Evolutionary conservation across 345 rosid species (phyloP).

Genomic region (Geranium rotundifolium): DNA sequence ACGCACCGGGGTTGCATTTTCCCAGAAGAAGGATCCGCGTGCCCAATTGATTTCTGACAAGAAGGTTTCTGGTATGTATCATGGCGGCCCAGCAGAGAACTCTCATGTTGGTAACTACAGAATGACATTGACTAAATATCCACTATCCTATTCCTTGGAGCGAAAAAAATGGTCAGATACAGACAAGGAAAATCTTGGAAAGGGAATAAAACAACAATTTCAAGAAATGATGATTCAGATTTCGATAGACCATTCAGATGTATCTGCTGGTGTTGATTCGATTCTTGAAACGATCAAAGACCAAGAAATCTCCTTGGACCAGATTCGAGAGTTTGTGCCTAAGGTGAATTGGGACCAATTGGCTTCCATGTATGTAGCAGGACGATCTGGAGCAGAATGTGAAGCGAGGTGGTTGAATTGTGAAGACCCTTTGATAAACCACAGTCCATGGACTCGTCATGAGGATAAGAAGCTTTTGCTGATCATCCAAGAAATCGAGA

Average conservation of each 20-base stretch:
- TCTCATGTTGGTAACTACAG: slow-evolving; percentile 50
- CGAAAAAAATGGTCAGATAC: slow-evolving; percentile 55
- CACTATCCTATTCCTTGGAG: slow-evolving; percentile 23
- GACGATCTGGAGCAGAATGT: slow-evolving; percentile 80
- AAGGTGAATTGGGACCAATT: slow-evolving; percentile 71
- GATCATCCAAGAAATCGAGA: slow-evolving; percentile 48
- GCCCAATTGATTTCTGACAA: slow-evolving; percentile 57
- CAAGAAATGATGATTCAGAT: slow-evolving; percentile 52
- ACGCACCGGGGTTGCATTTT: slow-evolving; percentile 47
- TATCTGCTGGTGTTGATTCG: slow-evolving; percentile 31
- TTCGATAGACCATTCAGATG: slow-evolving; percentile 46
- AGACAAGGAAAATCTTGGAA: slow-evolving; percentile 61
- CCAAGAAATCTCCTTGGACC: slow-evolving; percentile 66
- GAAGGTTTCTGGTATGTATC: slow-evolving; percentile 25
- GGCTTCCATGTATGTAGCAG: slow-evolving; percentile 43
- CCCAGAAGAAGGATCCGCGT: slow-evolving; percentile 67
- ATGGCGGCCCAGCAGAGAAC: slow-evolving; percentile 62
- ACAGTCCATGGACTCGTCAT: slow-evolving; percentile 40
- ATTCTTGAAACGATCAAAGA: slow-evolving; percentile 42
- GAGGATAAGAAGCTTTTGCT: slow-evolving; percentile 59
- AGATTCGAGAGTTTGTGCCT: slow-evolving; percentile 63
- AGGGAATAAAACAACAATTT: slow-evolving; percentile 66
- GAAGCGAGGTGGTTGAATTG: slow-evolving; percentile 78
- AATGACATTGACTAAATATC: slow-evolving; percentile 41
- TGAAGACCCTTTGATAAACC: slow-evolving; percentile 74